Conservation (phyloP, 768 basidiomycete genomes). For the Pleurotus djamor region DNA sequence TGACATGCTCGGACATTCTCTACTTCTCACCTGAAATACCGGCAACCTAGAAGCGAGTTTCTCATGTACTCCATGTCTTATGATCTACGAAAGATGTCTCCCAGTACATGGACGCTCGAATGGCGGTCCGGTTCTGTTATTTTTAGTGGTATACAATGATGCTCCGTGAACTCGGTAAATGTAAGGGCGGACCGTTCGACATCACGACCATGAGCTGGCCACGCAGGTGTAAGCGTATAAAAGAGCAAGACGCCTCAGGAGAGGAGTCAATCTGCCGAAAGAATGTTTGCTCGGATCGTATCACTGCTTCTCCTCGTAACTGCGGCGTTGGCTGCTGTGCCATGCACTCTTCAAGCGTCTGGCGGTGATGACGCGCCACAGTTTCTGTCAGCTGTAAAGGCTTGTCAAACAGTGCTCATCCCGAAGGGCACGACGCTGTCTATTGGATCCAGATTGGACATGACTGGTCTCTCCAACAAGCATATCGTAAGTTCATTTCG, state of each 20-base stretch:
- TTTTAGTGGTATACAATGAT: background rate
- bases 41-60: background rate
- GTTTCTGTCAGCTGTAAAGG: conserved; percentile 39
- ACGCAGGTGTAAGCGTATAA: background rate
- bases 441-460: conserved; percentile 49
- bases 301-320: background rate
- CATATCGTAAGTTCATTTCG: conserved; percentile 36
- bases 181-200: background rate
- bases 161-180: background rate
- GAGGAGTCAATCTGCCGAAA: background rate
- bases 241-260: background rate
- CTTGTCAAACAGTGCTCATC: conserved; percentile 39
- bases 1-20: too few species aligned
- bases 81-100: background rate
- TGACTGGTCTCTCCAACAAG: conserved; percentile 48
- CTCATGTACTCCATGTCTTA: background rate
- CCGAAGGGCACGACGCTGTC: conserved; percentile 46
- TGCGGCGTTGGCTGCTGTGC: conserved; percentile 2
- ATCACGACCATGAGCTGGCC: background rate
- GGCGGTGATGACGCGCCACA: conserved; percentile 52
- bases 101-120: background rate
- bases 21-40: too few species aligned
- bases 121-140: background rate
- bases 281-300: background rate
- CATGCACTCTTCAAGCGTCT: conserved; percentile 40